Base-by-base conservation (phyloP, 2,329 filamentous ascomycete species). In the Nakataea oryzae region DNA sequence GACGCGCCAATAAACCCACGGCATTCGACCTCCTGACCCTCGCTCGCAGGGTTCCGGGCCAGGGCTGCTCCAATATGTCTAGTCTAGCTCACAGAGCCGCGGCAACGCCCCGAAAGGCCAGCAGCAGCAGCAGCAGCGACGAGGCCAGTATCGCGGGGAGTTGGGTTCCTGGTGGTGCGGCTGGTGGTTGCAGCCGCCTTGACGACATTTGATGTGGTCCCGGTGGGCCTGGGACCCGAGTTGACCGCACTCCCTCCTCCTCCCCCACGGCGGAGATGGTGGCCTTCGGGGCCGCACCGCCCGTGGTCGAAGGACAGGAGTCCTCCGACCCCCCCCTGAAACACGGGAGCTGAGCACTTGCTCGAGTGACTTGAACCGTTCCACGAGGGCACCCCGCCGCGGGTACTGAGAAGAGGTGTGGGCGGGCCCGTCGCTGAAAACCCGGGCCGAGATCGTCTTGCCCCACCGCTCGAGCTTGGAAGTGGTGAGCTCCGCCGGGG, bases 61-160 rank as follows among this genome's bases (percentile, higher is more conserved):
- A 41, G 13, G 21, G 12, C 1, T 47, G 14, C 41, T 3, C 17
- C 24, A 27, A 27, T 3, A 5, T 26, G 12, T 50, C 4, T 29
- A 28, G 4, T n/a, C n/a, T 13, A 7, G n/a, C 30, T 67, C 65
- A 71, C 50, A 71, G 61, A 12, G 64, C 64, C 63, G 67, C 67
- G 54, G 68, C 67, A 55, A 64, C 68, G 21, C 66, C 69, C 12
- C 71, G 32, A n/a, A 54, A 71, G 65, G 6, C 66, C 74, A 3
- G 70, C 69, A 3, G 64, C 62, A 21, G 64, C 67, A 21, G 66
- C 60, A 28, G 63, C 65, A 8, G 62, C 67, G 9, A 65, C 63
- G 30, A 69, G 62, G 32, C 66, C 68, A n/a, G 67, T 70, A 60
- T 68, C 65, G 13, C 69, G 67, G 26, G 65, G 61, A 24, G 63